These are phyloP conservation scores for Talaromyces sp. DNA, from an alignment of 2,329 filamentous ascomycete genomes.

Conservation along the genomic window DNA sequence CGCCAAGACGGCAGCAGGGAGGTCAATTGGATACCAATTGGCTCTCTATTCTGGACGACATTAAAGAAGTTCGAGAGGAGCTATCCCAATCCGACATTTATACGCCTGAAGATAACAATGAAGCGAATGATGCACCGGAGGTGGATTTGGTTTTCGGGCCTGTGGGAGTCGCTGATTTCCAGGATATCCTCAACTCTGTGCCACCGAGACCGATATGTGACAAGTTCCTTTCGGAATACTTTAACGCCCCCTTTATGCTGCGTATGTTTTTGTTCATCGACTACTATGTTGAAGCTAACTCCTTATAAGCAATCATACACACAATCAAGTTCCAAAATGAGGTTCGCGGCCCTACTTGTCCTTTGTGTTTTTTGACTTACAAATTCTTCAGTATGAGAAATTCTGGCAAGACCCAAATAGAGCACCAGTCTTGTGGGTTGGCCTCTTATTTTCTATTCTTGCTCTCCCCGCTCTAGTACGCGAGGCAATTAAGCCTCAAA, in stretches of 20 bases:
- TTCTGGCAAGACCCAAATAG: slow-evolving; percentile 15
- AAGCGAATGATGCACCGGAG: slow-evolving; percentile 1
- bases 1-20: neutral
- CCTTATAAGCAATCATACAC: slow-evolving; percentile 10
- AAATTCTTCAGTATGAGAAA: slow-evolving; percentile 13
- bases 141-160: slow-evolving; percentile 10
- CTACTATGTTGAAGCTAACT: neutral
- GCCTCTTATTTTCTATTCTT: slow-evolving; percentile 14
- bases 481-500: neutral
- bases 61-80: slow-evolving; percentile 12
- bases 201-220: slow-evolving; percentile 10
- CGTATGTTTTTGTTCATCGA: neutral
- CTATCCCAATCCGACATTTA: slow-evolving; percentile 9
- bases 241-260: slow-evolving; percentile 5
- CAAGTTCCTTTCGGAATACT: slow-evolving; percentile 8
- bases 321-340: slow-evolving; percentile 12
- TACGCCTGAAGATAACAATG: neutral
- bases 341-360: neutral
- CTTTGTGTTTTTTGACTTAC: neutral
- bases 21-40: slow-evolving; percentile 3
- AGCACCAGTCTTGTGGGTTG: slow-evolving; percentile 14
- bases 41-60: slow-evolving; percentile 12
- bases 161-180: neutral
- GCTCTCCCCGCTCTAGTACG: slow-evolving; percentile 4
- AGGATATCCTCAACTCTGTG: slow-evolving; percentile 8